Percentiles rank a stretch among this genome's conserved stretches.
Conservation (phyloP, 2,329 filamentous ascomycete species). For the Alternaria gansuensis region DNA sequence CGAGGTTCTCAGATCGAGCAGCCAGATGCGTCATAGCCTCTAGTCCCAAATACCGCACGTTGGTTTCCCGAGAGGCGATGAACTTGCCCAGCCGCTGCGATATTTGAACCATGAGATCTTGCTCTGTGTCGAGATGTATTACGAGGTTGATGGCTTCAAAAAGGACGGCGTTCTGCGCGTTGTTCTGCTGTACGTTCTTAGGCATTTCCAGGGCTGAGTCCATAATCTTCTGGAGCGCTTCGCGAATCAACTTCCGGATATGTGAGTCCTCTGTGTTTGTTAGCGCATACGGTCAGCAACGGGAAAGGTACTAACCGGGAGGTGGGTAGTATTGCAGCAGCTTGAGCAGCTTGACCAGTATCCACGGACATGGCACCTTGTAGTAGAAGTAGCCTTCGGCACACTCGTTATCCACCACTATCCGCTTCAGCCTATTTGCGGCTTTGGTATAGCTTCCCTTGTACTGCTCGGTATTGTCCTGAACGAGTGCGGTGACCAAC, state of each 20-base stretch:
- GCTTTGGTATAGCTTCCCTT: conserved; percentile 94
- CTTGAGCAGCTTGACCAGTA: conserved; percentile 92
- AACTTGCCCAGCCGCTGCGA: conserved; percentile 91
- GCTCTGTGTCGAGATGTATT: conserved; percentile 95
- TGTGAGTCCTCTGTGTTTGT: conserved; percentile 79
- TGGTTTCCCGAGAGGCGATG: conserved; percentile 95
- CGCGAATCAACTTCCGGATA: conserved; percentile 87
- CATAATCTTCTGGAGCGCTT: conserved; percentile 89
- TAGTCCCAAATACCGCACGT: conserved; percentile 92
- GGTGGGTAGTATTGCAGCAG: conserved; percentile 96
- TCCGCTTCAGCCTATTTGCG: conserved; percentile 84
- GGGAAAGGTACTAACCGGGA: conserved; percentile 67
- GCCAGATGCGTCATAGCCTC: conserved; percentile 99
- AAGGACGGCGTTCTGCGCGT: conserved; percentile 95
- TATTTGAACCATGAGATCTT: conserved; percentile 94
- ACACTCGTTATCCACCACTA: conserved; percentile 90
- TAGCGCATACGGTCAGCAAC: conserved; percentile 31
- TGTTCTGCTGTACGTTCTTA: conserved; percentile 99
- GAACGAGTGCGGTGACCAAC: conserved; percentile 89
- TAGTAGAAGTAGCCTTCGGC: conserved; percentile 95
- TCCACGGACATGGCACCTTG: conserved; percentile 99
- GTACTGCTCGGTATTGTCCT: conserved; percentile 94
- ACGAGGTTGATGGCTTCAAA: conserved; percentile 99
- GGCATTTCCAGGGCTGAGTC: conserved; percentile 91
- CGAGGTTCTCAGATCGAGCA: conserved; percentile 89